Base-by-base conservation (phyloP, 1,284 basidiomycete genomes). In the Hemileia vastatrix region DNA sequence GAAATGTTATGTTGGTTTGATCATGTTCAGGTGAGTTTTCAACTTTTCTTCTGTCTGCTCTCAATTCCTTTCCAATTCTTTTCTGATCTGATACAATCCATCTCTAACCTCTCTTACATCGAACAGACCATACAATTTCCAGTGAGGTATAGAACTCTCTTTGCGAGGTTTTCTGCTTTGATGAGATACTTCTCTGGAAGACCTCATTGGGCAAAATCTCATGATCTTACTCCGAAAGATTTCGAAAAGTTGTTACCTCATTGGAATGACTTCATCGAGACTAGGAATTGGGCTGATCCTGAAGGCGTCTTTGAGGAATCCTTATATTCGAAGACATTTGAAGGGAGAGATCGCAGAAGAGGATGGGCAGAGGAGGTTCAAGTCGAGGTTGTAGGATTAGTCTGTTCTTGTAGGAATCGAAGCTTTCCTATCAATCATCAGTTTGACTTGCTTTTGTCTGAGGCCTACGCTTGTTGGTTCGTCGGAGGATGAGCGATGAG, bases 151-250 rank as follows among this genome's bases (percentile, higher is more conserved):
- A 83, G 85, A 65, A 78, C 80, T 62, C 81, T 93, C 64, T 96
- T 97, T 76, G 77, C 80, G 54, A 82, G 80, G 31, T 98, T 93
- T 75, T 90, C 94, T 72, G 72, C 77, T 15, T 86, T 95, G 68
- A 76, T 94, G 68, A 76, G 81, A 33, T 80, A 81, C 43, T 83
- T 92, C 77, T 81, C 82, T 52, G 93, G 92, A 6, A 82, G 90
- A 60, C 92, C 94, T 2, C 94, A 98, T 79, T 98, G 94, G 94
- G 95, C 93, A 0, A 98, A 98, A 78, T 83, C 90, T 21, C 94
- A 98, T 76, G 78, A 79, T 21, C 81, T 92, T 57, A 80, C 81
- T 49, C 88, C 88, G 0, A 80, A 81, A 48, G 79, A 80, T 50
- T 80, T 96, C 60, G 81, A 82, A 61, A 73, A 74, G 65, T 78